Conservation (phyloP, 2,329 filamentous ascomycete species). For the Penicillium sp. region DNA sequence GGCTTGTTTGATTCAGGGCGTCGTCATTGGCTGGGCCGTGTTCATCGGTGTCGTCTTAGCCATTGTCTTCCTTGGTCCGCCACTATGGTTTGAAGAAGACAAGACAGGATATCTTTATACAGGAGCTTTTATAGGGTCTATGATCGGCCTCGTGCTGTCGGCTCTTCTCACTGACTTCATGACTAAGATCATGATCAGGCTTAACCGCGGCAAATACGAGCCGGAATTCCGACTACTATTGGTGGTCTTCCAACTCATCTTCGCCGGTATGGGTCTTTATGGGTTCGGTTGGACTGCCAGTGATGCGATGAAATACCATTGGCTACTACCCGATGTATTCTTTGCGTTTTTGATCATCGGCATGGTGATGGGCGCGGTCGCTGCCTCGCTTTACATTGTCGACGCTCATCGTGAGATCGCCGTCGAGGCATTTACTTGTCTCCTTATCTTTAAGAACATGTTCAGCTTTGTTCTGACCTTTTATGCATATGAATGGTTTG, state of each 20-base stretch:
- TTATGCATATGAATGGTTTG: constrained; percentile 80
- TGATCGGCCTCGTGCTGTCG: constrained; percentile 73
- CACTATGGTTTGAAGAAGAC: constrained; percentile 77
- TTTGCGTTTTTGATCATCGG: constrained; percentile 81
- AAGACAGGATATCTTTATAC: constrained; percentile 84
- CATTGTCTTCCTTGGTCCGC: constrained; percentile 76
- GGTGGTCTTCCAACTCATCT: constrained; percentile 75
- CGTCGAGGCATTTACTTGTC: constrained; percentile 83
- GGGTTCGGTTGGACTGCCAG: constrained; percentile 76
- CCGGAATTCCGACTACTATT: constrained; percentile 86
- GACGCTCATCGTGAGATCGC: constrained; percentile 86
- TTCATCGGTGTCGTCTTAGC: constrained; percentile 82
- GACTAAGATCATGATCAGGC: constrained; percentile 66
- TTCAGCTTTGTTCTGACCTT: constrained; percentile 85
- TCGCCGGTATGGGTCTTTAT: constrained; percentile 75
- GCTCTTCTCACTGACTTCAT: constrained; percentile 72
- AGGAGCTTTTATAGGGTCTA: constrained; percentile 78
- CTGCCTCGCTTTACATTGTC: constrained; percentile 82
- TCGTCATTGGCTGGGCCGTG: constrained; percentile 92
- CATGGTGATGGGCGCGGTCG: constrained; percentile 89
- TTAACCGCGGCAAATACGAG: constrained; percentile 81
- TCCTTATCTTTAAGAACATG: constrained; percentile 92
- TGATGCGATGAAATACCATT: constrained; percentile 62
- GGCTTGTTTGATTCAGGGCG: constrained; percentile 75
- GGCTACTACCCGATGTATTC: constrained; percentile 74